Conservation (phyloP, 371 early-diverging fungal genomes). For the Globomyces sp. region DNA sequence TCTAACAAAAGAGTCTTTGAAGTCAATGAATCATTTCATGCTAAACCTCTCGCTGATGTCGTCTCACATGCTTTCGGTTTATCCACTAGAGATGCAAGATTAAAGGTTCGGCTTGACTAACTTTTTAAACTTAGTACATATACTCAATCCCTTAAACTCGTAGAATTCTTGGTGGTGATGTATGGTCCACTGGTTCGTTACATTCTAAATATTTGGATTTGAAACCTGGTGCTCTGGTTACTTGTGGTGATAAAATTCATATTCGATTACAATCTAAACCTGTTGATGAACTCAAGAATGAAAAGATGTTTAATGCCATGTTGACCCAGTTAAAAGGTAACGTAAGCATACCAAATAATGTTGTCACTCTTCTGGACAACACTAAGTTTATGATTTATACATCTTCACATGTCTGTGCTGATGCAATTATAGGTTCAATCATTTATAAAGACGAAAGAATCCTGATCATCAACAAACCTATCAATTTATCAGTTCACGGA, state of each 20-base stretch:
- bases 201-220: slow-evolving; percentile 9
- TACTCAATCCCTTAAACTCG: too few species aligned
- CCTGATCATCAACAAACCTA: slow-evolving; percentile 51
- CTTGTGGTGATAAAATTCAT: slow-evolving; percentile 5
- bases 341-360: not conserved
- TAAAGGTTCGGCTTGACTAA: too few species aligned
- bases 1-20: too few species aligned
- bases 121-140: too few species aligned
- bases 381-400: too few species aligned
- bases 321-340: not conserved
- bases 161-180: not conserved
- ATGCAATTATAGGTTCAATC: slow-evolving; percentile 13
- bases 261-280: not conserved
- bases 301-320: not conserved
- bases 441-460: slow-evolving; percentile 46
- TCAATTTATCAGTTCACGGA: slow-evolving; percentile 51
- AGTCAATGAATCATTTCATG: too few species aligned
- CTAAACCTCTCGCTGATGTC: too few species aligned
- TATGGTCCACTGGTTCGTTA: not conserved
- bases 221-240: not conserved
- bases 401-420: not conserved
- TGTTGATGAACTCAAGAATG: not conserved
- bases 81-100: too few species aligned
- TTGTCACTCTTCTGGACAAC: too few species aligned
- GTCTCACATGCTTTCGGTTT: too few species aligned